A percentile compares a stretch with the other conserved stretches of the same genome.
These are phyloP conservation scores for Cercospora berteroae DNA, from an alignment of 2,329 filamentous ascomycete genomes.

Conservation along the genomic window DNA sequence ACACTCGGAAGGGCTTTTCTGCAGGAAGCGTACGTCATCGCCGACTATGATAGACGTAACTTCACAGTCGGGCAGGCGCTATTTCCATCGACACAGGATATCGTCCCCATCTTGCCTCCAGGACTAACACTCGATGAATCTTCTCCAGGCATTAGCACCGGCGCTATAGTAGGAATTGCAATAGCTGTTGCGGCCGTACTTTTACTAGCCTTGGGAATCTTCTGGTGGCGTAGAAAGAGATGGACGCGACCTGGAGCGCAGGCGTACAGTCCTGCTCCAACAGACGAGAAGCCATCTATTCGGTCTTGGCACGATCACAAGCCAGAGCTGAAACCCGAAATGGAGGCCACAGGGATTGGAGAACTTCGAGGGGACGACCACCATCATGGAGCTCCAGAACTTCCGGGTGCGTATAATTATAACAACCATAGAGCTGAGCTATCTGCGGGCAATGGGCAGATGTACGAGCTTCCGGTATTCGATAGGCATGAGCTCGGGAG, in stretches of 20 bases:
- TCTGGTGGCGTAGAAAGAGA: not conserved
- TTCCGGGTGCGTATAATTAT: not conserved
- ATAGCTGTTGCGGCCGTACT: not conserved
- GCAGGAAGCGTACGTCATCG: conserved; percentile 60
- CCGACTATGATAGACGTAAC: conserved; percentile 48
- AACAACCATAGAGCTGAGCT: not conserved
- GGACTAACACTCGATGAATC: not conserved
- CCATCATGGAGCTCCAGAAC: not conserved
- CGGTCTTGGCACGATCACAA: not conserved
- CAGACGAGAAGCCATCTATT: not conserved
- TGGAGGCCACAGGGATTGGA: not conserved
- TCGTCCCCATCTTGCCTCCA: not conserved
- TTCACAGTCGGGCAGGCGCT: conserved; percentile 45
- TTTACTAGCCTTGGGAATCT: not conserved
- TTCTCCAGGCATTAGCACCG: not conserved
- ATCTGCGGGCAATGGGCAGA: not conserved
- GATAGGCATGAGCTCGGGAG: not conserved
- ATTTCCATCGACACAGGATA: not conserved
- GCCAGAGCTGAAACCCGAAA: not conserved
- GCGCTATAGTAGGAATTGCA: conserved; percentile 1
- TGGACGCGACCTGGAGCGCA: not conserved
- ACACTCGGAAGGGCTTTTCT: conserved; percentile 67
- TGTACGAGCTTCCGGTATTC: not conserved
- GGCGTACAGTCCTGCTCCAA: not conserved
- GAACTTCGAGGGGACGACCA: not conserved